These are phyloP conservation scores for Umbelopsis sp. DNA, from an alignment of 192 early-diverging fungal species.

Conservation along the genomic window DNA sequence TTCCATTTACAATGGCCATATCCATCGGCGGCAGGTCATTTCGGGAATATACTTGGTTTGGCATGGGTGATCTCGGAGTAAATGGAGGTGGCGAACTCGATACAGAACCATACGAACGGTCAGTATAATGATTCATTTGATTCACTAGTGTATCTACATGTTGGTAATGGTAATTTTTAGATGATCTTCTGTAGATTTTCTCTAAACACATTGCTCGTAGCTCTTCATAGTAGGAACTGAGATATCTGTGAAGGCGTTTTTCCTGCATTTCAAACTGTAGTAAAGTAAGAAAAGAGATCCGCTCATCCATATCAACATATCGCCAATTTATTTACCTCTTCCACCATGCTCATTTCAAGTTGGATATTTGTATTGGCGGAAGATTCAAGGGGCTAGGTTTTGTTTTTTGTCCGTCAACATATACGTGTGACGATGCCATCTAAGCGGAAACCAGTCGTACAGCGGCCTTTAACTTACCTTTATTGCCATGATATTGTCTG, in stretches of 20 bases:
- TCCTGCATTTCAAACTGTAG: slow-evolving; percentile 5
- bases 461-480: background rate
- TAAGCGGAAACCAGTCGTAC: background rate
- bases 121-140: background rate
- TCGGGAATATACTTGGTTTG: background rate
- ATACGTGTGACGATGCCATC: background rate
- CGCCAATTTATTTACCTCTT: background rate
- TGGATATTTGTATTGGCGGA: background rate
- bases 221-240: slow-evolving; percentile 8
- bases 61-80: background rate
- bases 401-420: background rate
- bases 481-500: background rate
- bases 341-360: background rate
- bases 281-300: background rate
- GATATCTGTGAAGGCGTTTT: slow-evolving; percentile 1
- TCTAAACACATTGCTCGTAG: background rate
- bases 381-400: background rate
- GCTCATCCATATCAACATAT: no score
- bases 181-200: background rate
- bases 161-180: background rate
- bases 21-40: background rate
- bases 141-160: background rate
- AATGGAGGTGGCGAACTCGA: background rate
- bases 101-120: background rate
- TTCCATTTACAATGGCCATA: background rate